Evolutionary conservation across 2,329 filamentous ascomycete species (phyloP).

Genomic region (Aspergillus aculeatus): DNA sequence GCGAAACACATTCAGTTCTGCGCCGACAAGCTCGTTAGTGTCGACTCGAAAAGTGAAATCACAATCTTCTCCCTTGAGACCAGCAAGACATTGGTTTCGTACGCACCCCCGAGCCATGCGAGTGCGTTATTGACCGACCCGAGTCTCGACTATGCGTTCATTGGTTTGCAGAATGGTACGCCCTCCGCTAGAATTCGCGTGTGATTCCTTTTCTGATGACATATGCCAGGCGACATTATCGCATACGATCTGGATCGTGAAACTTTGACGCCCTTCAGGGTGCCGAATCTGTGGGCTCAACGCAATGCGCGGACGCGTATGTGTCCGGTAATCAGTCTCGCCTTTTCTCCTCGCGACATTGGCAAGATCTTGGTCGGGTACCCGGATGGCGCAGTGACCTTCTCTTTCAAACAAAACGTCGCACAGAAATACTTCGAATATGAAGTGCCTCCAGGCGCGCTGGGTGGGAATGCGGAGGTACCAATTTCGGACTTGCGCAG

Average conservation of each 20-base stretch:
- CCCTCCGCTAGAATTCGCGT: not conserved
- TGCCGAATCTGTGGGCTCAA: constrained; percentile 84
- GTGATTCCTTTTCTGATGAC: not conserved
- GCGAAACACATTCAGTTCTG: constrained; percentile 80
- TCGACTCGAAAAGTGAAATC: constrained; percentile 84
- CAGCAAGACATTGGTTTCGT: constrained; percentile 64
- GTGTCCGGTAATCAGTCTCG: constrained; percentile 69
- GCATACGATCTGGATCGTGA: constrained; percentile 92
- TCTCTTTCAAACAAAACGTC: constrained; percentile 90
- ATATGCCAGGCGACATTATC: constrained; percentile 66
- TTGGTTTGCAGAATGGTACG: constrained; percentile 71
- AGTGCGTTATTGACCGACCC: constrained; percentile 77
- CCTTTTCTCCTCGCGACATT: constrained; percentile 87
- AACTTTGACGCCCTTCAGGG: constrained; percentile 70
- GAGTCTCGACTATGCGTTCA: constrained; percentile 87
- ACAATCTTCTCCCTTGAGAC: constrained; percentile 77
- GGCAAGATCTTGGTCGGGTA: constrained; percentile 92
- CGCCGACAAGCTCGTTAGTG: constrained; percentile 76
- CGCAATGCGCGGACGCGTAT: constrained; percentile 66
- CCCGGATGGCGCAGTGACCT: constrained; percentile 79
- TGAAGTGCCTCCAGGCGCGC: constrained; percentile 74
- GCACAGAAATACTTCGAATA: constrained; percentile 80
- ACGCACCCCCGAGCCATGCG: constrained; percentile 74
- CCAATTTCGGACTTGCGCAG: constrained; percentile 62
- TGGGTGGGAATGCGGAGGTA: constrained; percentile 69